Evolutionary conservation across 139 green algal species (phyloP).

Genomic region (Spirogloea muscicola): DNA sequence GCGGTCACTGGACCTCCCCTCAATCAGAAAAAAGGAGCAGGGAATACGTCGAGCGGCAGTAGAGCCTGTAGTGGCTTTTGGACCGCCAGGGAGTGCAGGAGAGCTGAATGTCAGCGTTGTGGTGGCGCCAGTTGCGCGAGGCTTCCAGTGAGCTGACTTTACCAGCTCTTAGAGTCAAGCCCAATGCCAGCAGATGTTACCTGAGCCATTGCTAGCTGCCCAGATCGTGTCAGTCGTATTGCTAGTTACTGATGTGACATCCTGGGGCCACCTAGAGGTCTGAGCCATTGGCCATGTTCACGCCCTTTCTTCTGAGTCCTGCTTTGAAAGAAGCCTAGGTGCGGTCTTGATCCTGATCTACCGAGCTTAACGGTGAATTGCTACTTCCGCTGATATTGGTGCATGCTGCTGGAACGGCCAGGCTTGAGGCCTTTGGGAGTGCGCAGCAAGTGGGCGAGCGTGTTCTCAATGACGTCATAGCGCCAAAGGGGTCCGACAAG

Average conservation of each 20-base stretch:
- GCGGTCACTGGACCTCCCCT: slow-evolving; percentile 61
- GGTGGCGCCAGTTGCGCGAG: slow-evolving; percentile 69
- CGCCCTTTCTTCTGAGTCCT: too few species aligned
- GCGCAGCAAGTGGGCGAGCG: neutral
- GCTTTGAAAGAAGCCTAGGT: too few species aligned
- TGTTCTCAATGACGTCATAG: slow-evolving; percentile 29
- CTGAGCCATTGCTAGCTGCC: too few species aligned
- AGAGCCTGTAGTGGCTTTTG: slow-evolving; percentile 78
- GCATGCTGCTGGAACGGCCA: too few species aligned
- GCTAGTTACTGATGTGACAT: too few species aligned
- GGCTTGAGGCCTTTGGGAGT: slow-evolving; percentile 16
- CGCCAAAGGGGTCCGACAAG: slow-evolving; percentile 29
- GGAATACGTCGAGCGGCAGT: neutral
- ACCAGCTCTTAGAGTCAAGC: neutral
- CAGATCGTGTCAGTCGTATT: too few species aligned
- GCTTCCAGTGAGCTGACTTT: slow-evolving; percentile 58
- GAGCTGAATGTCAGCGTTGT: slow-evolving; percentile 89
- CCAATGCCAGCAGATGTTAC: slow-evolving; percentile 55
- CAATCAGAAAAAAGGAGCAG: slow-evolving; percentile 32
- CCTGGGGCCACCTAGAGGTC: too few species aligned
- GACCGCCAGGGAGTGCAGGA: slow-evolving; percentile 71
- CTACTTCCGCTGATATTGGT: too few species aligned
- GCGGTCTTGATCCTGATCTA: too few species aligned
- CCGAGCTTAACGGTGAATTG: too few species aligned
- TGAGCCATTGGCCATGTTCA: too few species aligned